Conservation (phyloP, 148 eudicot species). For the Rhododendron griersonianum region DNA sequence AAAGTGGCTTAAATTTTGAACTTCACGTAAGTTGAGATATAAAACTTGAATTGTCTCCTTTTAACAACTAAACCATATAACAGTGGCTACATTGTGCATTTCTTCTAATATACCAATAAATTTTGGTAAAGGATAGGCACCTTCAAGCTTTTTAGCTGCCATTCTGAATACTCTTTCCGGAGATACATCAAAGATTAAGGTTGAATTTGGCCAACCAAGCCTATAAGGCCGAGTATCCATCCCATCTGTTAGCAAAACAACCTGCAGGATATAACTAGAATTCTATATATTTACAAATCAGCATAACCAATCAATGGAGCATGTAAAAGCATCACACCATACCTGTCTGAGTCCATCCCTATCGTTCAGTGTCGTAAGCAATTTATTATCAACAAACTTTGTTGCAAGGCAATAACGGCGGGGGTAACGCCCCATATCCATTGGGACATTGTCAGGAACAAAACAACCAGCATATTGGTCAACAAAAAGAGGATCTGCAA, state of each 20-base stretch:
- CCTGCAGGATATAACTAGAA: constrained; percentile 35
- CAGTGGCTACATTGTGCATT: background rate
- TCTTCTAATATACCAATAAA: background rate
- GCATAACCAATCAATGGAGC: constrained; percentile 8
- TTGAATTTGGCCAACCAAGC: constrained; percentile 79
- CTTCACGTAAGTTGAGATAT: background rate
- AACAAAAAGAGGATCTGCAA: constrained; percentile 78
- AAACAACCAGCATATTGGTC: constrained; percentile 79
- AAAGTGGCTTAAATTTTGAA: background rate
- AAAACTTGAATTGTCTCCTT: background rate
- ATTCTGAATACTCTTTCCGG: constrained; percentile 41
- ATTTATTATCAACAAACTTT: constrained; percentile 74
- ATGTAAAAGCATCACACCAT: background rate
- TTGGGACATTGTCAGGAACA: constrained; percentile 34
- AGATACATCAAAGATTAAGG: constrained; percentile 69
- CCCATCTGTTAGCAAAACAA: constrained; percentile 92
- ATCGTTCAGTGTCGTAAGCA: constrained; percentile 40
- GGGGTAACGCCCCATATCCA: constrained; percentile 21
- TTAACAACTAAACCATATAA: background rate
- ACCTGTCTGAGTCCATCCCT: constrained; percentile 74
- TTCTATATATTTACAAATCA: constrained; percentile 16
- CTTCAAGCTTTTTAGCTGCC: constrained; percentile 56
- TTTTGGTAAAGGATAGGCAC: constrained; percentile 24
- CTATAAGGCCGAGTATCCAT: constrained; percentile 87
- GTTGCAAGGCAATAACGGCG: constrained; percentile 70